A percentile compares a stretch with the other conserved stretches of the same genome.
These are phyloP conservation scores for Lolium multiflorum DNA, from an alignment of 176 grass and related monocot genomes.

Conservation along the genomic window DNA sequence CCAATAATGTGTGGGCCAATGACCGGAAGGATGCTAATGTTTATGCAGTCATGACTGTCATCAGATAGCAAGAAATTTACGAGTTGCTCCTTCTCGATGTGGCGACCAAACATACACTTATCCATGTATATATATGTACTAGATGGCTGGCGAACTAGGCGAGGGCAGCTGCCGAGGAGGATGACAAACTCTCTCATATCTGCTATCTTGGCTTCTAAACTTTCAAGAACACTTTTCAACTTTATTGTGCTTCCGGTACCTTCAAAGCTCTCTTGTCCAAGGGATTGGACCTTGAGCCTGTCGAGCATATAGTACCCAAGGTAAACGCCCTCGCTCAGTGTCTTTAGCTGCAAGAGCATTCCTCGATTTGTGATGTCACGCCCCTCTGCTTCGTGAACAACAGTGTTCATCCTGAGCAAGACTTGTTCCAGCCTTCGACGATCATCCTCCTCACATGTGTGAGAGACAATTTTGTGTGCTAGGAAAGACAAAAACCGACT, in stretches of 20 bases:
- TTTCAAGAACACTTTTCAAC: slow-evolving; percentile 27
- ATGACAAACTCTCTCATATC: slow-evolving; percentile 44
- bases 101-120: slow-evolving; percentile 48
- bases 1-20: slow-evolving; percentile 43
- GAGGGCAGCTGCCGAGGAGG: slow-evolving; percentile 38
- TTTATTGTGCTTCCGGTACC: neutral
- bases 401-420: slow-evolving; percentile 32
- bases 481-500: slow-evolving; percentile 47
- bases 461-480: neutral
- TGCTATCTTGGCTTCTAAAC: slow-evolving; percentile 27
- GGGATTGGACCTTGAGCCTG: neutral
- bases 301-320: slow-evolving; percentile 31
- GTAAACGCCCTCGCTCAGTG: slow-evolving; percentile 32
- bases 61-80: slow-evolving; percentile 40
- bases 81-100: slow-evolving; percentile 35
- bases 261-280: neutral
- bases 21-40: slow-evolving; percentile 42
- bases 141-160: slow-evolving; percentile 21
- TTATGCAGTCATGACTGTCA: neutral
- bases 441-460: neutral
- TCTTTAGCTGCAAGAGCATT: slow-evolving; percentile 41
- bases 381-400: slow-evolving; percentile 40
- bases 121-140: slow-evolving; percentile 38
- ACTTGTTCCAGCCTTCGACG: slow-evolving; percentile 8
- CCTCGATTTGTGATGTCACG: slow-evolving; percentile 25